Conservation (phyloP, 2,329 filamentous ascomycete species). For the Trichoderma simmonsii region DNA sequence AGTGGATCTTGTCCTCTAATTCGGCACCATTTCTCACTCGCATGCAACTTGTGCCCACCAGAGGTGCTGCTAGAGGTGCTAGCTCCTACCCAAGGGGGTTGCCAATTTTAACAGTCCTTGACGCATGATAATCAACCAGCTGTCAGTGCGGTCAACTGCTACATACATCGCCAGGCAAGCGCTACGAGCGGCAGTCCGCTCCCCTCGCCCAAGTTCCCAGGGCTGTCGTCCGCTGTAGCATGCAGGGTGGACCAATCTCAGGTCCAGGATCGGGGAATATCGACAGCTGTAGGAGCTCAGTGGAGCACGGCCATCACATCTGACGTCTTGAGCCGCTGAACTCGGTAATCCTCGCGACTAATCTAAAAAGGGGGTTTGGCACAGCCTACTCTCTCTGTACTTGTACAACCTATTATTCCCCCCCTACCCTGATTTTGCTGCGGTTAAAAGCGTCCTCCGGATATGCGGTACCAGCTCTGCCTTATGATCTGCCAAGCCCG, state of each 20-base stretch:
- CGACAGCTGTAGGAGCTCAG: not conserved
- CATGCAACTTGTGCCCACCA: not conserved
- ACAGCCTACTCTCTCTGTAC: not conserved
- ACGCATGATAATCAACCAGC: not conserved
- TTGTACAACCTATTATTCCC: not conserved
- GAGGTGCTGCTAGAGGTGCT: not conserved
- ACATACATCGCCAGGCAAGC: no score
- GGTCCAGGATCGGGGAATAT: not conserved
- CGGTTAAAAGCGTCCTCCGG: not conserved
- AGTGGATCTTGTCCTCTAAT: not conserved
- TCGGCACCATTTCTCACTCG: not conserved
- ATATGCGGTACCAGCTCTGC: not conserved
- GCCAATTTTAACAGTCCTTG: not conserved
- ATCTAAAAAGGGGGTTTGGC: not conserved
- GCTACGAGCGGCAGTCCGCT: no score
- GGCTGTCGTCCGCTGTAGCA: no score
- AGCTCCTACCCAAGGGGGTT: not conserved
- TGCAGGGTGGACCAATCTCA: not conserved
- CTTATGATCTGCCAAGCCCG: not conserved
- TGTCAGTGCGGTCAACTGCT: not conserved
- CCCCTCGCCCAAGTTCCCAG: no score
- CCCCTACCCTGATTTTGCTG: not conserved
- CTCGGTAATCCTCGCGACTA: not conserved
- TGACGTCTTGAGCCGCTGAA: not conserved
- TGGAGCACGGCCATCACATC: not conserved